A percentile compares a stretch with the other conserved stretches of the same genome.
Conservation (phyloP, 2,329 filamentous ascomycete genomes). For the Chrysoporthe austroafricana region DNA sequence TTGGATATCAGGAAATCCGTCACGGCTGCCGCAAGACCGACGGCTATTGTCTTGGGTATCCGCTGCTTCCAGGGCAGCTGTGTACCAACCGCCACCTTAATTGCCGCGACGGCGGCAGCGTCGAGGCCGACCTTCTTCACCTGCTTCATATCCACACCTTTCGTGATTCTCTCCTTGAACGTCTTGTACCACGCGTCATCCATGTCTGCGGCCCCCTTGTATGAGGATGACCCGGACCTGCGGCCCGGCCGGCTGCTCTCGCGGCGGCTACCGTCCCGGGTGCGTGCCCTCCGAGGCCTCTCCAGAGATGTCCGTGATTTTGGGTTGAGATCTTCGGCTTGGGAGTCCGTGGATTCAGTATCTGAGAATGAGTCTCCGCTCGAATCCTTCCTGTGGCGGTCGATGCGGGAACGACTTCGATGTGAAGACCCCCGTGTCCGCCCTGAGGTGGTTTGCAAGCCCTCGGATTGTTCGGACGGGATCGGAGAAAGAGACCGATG, state of each 20-base stretch:
- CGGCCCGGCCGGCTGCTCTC: not conserved
- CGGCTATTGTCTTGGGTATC: constrained; percentile 23
- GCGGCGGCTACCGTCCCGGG: not conserved
- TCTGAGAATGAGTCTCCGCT: not conserved
- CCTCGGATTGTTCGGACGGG: constrained; percentile 21
- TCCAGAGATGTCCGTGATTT: not conserved
- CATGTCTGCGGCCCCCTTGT: constrained; percentile 19
- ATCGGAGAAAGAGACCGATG: constrained; percentile 22
- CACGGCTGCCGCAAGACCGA: constrained; percentile 22
- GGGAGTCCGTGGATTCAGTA: not conserved
- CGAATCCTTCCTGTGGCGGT: not conserved
- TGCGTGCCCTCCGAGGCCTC: not conserved
- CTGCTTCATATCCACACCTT: constrained; percentile 22
- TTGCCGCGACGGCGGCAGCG: constrained; percentile 25
- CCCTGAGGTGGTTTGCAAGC: not conserved
- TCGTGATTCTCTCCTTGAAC: constrained; percentile 21
- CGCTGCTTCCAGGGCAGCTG: constrained; percentile 28
- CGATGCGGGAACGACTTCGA: not conserved
- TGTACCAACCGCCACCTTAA: constrained; percentile 27
- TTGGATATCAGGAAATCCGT: constrained; percentile 27
- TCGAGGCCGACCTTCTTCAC: constrained; percentile 26
- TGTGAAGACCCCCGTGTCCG: not conserved
- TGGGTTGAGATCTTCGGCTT: not conserved
- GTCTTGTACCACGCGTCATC: constrained; percentile 23
- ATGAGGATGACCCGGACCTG: constrained; percentile 9